phyloP scores from a whole-genome alignment of 352 stramenopile genomes.

The Aphanomyces cochlioides region DNA sequence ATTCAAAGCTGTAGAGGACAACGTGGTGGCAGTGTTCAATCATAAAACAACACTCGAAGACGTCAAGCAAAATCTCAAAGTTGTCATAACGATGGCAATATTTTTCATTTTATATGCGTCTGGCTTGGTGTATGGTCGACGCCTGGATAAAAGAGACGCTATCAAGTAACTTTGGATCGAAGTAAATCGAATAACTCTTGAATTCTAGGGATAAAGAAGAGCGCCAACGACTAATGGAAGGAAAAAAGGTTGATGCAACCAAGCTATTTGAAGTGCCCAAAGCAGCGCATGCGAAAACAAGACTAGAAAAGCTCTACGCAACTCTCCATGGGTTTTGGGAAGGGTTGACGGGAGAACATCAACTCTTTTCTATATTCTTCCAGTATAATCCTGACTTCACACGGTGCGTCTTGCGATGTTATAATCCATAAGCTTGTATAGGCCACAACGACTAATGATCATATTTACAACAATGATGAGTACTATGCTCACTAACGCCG shows the following conservation, averaged over 20 bases:
- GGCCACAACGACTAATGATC: slow-evolving; percentile 53
- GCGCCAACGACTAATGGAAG: slow-evolving; percentile 39
- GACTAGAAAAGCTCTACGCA: slow-evolving; percentile 44
- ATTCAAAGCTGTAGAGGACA: slow-evolving; percentile 47
- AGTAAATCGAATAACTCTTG: too few relatives aligned
- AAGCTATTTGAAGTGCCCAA: slow-evolving; percentile 57
- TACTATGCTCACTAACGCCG: slow-evolving; percentile 67
- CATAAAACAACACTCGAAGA: slow-evolving; percentile 54
- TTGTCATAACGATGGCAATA: slow-evolving; percentile 47
- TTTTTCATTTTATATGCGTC: slow-evolving; percentile 59
- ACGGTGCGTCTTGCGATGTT: slow-evolving; percentile 29
- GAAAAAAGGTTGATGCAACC: slow-evolving; percentile 50
- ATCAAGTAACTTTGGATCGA: slow-evolving; percentile 27
- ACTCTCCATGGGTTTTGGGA: slow-evolving; percentile 43
- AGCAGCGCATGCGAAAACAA: not conserved
- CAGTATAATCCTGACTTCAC: slow-evolving; percentile 71
- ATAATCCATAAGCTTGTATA: not conserved
- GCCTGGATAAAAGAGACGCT: slow-evolving; percentile 53
- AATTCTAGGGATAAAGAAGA: slow-evolving; percentile 29
- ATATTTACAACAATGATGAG: slow-evolving; percentile 67
- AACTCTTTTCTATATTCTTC: slow-evolving; percentile 64
- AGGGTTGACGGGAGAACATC: slow-evolving; percentile 61
- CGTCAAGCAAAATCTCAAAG: slow-evolving; percentile 51
- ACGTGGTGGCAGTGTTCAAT: slow-evolving; percentile 58
- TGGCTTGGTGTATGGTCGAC: slow-evolving; percentile 54